Base-by-base conservation (phyloP, 106 monocot species). In the Dendrobium nobile region DNA sequence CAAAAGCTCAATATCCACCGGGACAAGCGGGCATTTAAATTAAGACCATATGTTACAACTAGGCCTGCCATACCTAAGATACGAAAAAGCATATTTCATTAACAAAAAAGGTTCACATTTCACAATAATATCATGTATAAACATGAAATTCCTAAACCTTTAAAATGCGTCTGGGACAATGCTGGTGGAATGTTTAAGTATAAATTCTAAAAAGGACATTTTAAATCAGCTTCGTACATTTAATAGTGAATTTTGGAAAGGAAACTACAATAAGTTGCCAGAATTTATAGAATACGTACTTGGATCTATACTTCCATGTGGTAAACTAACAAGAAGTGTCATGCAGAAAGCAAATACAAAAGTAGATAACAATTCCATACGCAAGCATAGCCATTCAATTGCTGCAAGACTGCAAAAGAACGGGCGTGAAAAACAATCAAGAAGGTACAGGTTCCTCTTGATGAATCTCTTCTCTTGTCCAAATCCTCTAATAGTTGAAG, bases 1-100 rank as follows among this genome's bases (percentile, higher is more conserved):
- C 98, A 99, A 85, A 93, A 99, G 81, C 98, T 99, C 79, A 99
- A 79, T 74, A 99, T 93, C 98, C 98, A 99, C 67, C 94, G 84
- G 67, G 98, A 99, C 61, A 99, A 77, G 48, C 98, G 90, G 72
- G 92, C 89, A 84, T 99, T 99, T 67, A 99, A 85, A 83, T 95
- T 99, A 80, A 99, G 86, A 24, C 94, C 98, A 87, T 92, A 95
- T 80, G 98, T 99, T 45, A 99, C 98, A 61, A 95, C 98, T 90
- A 99, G 92, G 73, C 98, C 98, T 27, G 98, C 98, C 98, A 99
- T 93, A 85, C 98, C 98, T 99, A 72, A 68, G 47, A 80, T 72
- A 81, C 6, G 40, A 47, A 67, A 48, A 82, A 67, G 31, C 68
- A 74, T 56, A 37, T 1, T n/a, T 41, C 41, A 54, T 42, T 41